Conservation (phyloP, 805 yeast species). For the Starmerella asiatica region DNA sequence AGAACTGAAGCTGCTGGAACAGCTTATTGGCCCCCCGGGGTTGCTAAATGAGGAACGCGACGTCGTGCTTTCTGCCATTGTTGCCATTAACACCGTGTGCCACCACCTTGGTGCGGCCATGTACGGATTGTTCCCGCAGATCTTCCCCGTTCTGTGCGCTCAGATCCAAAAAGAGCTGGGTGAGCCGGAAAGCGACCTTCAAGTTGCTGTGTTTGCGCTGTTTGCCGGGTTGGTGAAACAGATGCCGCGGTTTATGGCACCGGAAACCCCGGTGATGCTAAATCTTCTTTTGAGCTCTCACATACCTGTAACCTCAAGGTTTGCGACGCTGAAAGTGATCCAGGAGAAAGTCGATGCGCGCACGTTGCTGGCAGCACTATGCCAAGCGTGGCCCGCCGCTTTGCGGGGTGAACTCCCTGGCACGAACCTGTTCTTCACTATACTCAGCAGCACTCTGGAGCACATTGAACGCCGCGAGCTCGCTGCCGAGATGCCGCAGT, state of each 20-base stretch:
- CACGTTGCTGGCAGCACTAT: slow-evolving; percentile 46
- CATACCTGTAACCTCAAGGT: slow-evolving; percentile 46
- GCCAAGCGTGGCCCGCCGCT: slow-evolving; percentile 46
- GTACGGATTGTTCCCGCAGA: slow-evolving; percentile 72
- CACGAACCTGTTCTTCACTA: slow-evolving; percentile 56
- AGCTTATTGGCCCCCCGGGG: slow-evolving; percentile 41
- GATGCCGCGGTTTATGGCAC: slow-evolving; percentile 71
- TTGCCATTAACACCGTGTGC: slow-evolving; percentile 56
- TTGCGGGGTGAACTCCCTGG: slow-evolving; percentile 28
- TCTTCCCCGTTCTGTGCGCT: slow-evolving; percentile 58
- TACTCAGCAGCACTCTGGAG: slow-evolving; percentile 54
- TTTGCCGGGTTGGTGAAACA: slow-evolving; percentile 64
- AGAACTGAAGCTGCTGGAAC: slow-evolving; percentile 37
- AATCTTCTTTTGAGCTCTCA: slow-evolving; percentile 32
- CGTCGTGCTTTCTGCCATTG: slow-evolving; percentile 56
- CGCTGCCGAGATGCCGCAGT: slow-evolving; percentile 49
- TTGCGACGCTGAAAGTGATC: slow-evolving; percentile 38
- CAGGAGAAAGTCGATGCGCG: slow-evolving; percentile 55
- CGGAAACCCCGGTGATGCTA: slow-evolving; percentile 52
- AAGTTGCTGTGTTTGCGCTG: slow-evolving; percentile 57
- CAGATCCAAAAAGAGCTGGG: slow-evolving; percentile 30
- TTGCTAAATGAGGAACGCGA: slow-evolving; percentile 44
- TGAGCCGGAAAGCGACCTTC: slow-evolving; percentile 31
- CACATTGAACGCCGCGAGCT: slow-evolving; percentile 61
- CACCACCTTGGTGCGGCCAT: slow-evolving; percentile 71